phyloP scores from a whole-genome alignment of 495 filamentous ascomycete species.

The Trichoderma erinaceum region DNA sequence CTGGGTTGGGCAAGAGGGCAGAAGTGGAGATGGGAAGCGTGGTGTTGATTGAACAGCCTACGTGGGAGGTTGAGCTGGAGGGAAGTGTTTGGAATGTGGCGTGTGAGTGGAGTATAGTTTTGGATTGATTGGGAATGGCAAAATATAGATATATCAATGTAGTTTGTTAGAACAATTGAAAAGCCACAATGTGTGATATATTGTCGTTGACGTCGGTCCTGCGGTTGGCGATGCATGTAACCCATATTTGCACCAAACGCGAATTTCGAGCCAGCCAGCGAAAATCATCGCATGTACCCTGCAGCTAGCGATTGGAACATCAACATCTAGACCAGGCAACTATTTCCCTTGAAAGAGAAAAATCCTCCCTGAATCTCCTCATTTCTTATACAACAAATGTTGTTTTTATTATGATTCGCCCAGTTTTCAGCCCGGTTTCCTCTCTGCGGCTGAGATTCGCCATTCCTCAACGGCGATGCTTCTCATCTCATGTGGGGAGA shows the following conservation, averaged over 20 bases:
- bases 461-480: not conserved
- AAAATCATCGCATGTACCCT: not conserved
- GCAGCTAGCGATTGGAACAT: not conserved
- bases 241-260: constrained; percentile 13
- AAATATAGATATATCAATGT: too few species aligned
- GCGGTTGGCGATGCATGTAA: constrained; percentile 7
- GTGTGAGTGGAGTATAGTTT: constrained; percentile 35
- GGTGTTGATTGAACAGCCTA: constrained; percentile 34
- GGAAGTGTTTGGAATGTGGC: constrained; percentile 37
- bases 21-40: constrained; percentile 27
- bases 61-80: constrained; percentile 38
- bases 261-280: not conserved
- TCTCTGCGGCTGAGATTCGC: not conserved
- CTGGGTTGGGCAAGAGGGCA: constrained; percentile 22
- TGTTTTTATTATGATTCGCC: not conserved
- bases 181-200: too few species aligned
- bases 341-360: not conserved
- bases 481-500: not conserved
- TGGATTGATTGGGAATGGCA: not conserved
- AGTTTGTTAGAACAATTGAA: too few species aligned
- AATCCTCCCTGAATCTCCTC: too few species aligned
- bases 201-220: not conserved
- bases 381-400: not conserved
- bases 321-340: not conserved
- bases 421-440: too few species aligned